Conservation (phyloP, 164 flowering plant species). For the Annona squamosa region DNA sequence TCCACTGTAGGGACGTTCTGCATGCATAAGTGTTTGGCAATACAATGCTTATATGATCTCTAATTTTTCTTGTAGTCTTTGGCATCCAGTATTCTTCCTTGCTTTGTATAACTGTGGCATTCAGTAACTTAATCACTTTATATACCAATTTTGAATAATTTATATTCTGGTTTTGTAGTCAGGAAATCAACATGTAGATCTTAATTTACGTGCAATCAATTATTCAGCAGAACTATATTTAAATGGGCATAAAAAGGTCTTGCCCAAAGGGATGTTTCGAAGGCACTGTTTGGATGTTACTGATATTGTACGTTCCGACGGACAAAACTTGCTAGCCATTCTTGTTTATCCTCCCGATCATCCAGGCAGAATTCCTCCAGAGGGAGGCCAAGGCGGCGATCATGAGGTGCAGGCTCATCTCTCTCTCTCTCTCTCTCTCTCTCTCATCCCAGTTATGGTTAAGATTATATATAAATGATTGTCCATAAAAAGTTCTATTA, state of each 20-base stretch:
- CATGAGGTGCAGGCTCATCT: conserved; percentile 65
- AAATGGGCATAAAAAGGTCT: conserved; percentile 74
- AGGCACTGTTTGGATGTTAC: conserved; percentile 88
- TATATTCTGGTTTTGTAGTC: conserved; percentile 35
- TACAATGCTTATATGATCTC: not conserved
- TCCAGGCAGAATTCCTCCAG: conserved; percentile 80
- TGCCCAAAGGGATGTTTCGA: conserved; percentile 94
- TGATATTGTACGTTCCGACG: conserved; percentile 61
- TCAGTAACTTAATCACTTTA: not conserved
- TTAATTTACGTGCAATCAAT: conserved; percentile 89
- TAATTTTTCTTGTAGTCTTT: too few relatives aligned
- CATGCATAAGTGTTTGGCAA: not conserved
- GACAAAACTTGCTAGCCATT: conserved; percentile 79
- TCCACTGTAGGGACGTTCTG: not conserved
- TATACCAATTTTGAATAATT: conserved; percentile 7
- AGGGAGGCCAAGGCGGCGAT: conserved; percentile 99
- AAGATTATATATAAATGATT: not conserved
- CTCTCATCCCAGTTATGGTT: not conserved
- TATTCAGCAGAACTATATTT: conserved; percentile 88
- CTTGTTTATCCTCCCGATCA: conserved; percentile 91
- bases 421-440: not conserved
- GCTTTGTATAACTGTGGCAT: not conserved
- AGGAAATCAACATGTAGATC: conserved; percentile 61
- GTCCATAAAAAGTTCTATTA: not conserved
- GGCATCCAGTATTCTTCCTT: too few relatives aligned